Evolutionary conservation across 2,329 filamentous ascomycete species (phyloP), one percentile per base, ranked within the genome.

Genomic region (Talaromyces sp.): DNA sequence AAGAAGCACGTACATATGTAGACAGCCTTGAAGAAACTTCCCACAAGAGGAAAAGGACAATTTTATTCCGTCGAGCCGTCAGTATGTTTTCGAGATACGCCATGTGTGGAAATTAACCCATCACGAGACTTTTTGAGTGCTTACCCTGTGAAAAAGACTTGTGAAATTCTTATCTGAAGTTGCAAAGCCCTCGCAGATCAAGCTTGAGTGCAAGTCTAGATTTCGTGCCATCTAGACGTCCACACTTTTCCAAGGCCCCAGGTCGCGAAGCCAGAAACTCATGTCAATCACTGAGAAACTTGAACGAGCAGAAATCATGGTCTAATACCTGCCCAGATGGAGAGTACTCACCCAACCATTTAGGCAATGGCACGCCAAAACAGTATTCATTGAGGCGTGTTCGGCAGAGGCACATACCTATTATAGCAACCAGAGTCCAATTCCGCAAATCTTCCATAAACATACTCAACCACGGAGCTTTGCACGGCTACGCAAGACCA

Each of bases 241-340:
- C 24, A 35, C 47, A 49, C n/a, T 49, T 24, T 7, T 22, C 33
- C 37, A 49, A 42, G 0, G 5, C 30, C n/a, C 47, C 47, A 24
- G 47, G 47, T 35, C 47, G 36, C 1, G 22, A 42, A 22, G 36
- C 36, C 24, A 49, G 47, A 14, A 42, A 36, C 37, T 49, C 39
- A 16, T 49, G 47, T 37, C 47, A 49, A 27, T 49, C 47, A 24
- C 27, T 49, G 10, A 49, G 27, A 35, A 49, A 49, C n/a, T 24
- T 19, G 16, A 36, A 49, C 14, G 42, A 49, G 7, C 42, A 36
- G 2, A 14, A 17, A 24, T 49, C 47, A 4, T 41, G 16, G 10
- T 44, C 41, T 17, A 16, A 10, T 3, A 3, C 22, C 10, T 44
- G 41, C 6, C n/a, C n/a, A n/a, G n/a, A n/a, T n/a, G 39, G 11